Evolutionary conservation across 768 basidiomycete species (phyloP).

Genomic region (Russula sp.): DNA sequence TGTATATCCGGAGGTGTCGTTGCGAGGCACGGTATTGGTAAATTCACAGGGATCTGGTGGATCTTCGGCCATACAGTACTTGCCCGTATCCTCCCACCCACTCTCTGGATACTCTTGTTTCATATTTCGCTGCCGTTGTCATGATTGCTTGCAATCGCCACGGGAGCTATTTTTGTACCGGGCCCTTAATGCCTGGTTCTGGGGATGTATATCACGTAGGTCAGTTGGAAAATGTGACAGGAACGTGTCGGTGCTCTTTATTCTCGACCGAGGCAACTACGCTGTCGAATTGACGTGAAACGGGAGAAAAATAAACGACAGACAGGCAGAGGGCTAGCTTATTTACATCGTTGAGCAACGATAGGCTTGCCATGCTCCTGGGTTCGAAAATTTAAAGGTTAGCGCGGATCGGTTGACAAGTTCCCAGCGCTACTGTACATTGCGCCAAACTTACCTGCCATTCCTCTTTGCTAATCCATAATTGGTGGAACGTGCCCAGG

Average conservation of each 20-base stretch:
- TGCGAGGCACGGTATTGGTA: slow-evolving; percentile 18
- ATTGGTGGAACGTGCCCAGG: slow-evolving; percentile 95
- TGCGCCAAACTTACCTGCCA: slow-evolving; percentile 63
- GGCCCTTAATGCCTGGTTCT: slow-evolving; percentile 11
- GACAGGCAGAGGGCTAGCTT: slow-evolving; percentile 26
- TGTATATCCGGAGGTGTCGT: slow-evolving; percentile 15
- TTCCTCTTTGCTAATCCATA: slow-evolving; percentile 93
- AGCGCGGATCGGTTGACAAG: background rate
- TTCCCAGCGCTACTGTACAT: background rate
- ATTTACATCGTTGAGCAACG: slow-evolving; percentile 85
- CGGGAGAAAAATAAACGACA: background rate
- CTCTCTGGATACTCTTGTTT: slow-evolving; percentile 25
- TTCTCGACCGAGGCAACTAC: background rate
- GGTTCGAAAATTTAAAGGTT: background rate
- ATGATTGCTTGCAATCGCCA: slow-evolving; percentile 23
- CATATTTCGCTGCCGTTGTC: slow-evolving; percentile 12
- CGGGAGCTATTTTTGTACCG: slow-evolving; percentile 7
- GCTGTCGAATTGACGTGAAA: background rate
- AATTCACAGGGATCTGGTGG: slow-evolving; percentile 7
- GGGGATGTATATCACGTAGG: slow-evolving; percentile 24
- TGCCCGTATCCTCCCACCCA: slow-evolving; percentile 16
- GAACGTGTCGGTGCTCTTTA: slow-evolving; percentile 11
- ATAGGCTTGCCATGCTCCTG: slow-evolving; percentile 83
- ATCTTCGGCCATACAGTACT: slow-evolving; percentile 10
- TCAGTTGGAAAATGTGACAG: slow-evolving; percentile 25